A percentile compares a stretch with the other conserved stretches of the same genome.
Evolutionary conservation across 148 eudicot species (phyloP).

Genomic region (Vaccinium macrocarpon): DNA sequence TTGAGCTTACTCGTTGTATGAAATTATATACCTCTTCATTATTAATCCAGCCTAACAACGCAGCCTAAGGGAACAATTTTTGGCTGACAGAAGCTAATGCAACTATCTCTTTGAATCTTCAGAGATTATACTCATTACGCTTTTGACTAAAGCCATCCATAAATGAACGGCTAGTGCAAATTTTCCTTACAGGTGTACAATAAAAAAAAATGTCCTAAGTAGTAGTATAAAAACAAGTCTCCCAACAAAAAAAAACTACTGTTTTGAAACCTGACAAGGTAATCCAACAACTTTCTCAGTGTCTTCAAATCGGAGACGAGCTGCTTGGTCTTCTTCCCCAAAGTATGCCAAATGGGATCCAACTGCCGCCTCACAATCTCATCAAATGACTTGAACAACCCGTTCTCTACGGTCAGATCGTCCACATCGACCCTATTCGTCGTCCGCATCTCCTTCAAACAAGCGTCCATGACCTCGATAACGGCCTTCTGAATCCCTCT

Average conservation of each 20-base stretch:
- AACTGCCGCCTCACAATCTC: conserved; percentile 92
- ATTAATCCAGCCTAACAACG: neutral
- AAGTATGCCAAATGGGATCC: conserved; percentile 97
- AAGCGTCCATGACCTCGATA: conserved; percentile 93
- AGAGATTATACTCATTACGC: neutral
- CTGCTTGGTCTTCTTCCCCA: conserved; percentile 97
- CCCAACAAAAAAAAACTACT: neutral
- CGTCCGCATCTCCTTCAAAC: conserved; percentile 98
- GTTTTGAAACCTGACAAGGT: conserved; percentile 69
- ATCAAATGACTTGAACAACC: conserved; percentile 95
- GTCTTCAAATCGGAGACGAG: conserved; percentile 98
- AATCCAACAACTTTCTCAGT: conserved; percentile 87
- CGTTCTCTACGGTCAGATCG: conserved; percentile 94
- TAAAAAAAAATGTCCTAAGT: neutral
- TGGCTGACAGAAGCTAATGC: neutral
- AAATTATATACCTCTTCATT: neutral
- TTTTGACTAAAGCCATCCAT: neutral
- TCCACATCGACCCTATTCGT: conserved; percentile 98
- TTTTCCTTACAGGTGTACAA: neutral
- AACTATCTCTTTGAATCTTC: neutral
- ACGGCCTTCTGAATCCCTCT: conserved; percentile 89
- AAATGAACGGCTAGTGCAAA: neutral
- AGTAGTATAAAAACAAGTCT: neutral
- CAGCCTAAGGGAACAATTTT: neutral
- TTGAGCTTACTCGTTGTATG: neutral